Conservation (phyloP, 768 basidiomycete species). For the Leccinum incarnatum region DNA sequence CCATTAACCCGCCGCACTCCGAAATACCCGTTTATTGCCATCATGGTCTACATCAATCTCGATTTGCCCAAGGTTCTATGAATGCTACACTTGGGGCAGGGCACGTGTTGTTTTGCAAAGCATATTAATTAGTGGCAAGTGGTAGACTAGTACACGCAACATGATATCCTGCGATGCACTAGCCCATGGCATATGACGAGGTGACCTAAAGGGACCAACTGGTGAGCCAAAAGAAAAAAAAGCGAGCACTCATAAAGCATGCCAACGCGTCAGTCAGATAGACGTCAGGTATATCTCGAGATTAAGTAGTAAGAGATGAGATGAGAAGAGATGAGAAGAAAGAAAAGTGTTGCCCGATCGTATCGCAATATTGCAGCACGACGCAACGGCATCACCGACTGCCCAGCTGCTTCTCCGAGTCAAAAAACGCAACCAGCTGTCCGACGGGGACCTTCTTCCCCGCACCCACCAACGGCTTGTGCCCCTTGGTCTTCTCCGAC, state of each 20-base stretch:
- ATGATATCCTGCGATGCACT: background rate
- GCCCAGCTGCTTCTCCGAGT: constrained; percentile 34
- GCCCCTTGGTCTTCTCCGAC: constrained; percentile 40
- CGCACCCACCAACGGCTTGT: constrained; percentile 34
- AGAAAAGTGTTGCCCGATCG: background rate
- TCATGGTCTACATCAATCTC: background rate
- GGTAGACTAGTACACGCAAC: constrained; percentile 3
- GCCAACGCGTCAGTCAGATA: background rate
- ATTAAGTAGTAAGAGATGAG: background rate
- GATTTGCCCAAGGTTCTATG: background rate
- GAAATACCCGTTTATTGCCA: background rate
- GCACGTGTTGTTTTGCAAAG: background rate
- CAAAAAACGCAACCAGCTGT: constrained; percentile 83
- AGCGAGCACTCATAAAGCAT: background rate
- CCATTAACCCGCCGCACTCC: background rate
- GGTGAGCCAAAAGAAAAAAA: background rate
- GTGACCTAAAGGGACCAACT: background rate
- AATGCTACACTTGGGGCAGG: background rate
- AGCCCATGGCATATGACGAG: background rate
- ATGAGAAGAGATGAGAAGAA: background rate
- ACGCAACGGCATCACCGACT: background rate
- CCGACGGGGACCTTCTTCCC: constrained; percentile 70
- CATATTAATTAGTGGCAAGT: background rate
- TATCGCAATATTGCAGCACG: background rate
- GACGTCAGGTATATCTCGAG: background rate